phyloP scores from a whole-genome alignment of 1,284 basidiomycete species.

The Anthracocystis setariae region DNA sequence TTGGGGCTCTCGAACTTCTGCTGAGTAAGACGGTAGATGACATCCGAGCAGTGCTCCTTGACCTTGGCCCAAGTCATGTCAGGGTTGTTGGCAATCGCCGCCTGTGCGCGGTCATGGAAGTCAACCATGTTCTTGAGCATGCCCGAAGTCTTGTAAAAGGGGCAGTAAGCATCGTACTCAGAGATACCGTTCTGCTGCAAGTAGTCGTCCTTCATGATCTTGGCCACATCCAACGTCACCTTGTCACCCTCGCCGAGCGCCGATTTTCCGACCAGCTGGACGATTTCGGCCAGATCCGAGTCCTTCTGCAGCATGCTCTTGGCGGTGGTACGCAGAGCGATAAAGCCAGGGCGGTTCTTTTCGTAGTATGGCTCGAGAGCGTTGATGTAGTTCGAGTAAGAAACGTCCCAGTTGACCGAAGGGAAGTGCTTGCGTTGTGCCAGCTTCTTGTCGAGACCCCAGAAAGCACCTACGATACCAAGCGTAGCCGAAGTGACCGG shows the following conservation, averaged over 20 bases:
- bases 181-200: conserved; percentile 99
- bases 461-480: conserved; percentile 97
- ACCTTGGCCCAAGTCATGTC: conserved; percentile 93
- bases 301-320: conserved; percentile 99
- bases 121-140: conserved; percentile 96
- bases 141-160: conserved; percentile 80
- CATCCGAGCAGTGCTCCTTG: conserved; percentile 84
- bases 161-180: conserved; percentile 96
- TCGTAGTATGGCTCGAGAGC: conserved; percentile 95
- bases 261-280: conserved; percentile 97
- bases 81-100: conserved; percentile 76
- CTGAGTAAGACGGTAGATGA: conserved; percentile 95
- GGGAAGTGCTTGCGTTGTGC: conserved; percentile 98
- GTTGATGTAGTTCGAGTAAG: conserved; percentile 98
- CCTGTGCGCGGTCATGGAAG: conserved; percentile 90
- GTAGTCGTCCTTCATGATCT: conserved; percentile 95
- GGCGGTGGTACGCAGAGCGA: conserved; percentile 87
- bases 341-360: conserved; percentile 84
- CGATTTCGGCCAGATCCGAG: conserved; percentile 97
- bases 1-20: conserved; percentile 89
- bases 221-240: conserved; percentile 95
- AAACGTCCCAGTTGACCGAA: conserved; percentile 98
- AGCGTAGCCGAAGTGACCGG: conserved; percentile 97
- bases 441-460: conserved; percentile 81
- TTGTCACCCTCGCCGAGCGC: conserved; percentile 98